Base-by-base conservation (phyloP, 1,139 yeast species). In the Yamadazyma epiphylla region DNA sequence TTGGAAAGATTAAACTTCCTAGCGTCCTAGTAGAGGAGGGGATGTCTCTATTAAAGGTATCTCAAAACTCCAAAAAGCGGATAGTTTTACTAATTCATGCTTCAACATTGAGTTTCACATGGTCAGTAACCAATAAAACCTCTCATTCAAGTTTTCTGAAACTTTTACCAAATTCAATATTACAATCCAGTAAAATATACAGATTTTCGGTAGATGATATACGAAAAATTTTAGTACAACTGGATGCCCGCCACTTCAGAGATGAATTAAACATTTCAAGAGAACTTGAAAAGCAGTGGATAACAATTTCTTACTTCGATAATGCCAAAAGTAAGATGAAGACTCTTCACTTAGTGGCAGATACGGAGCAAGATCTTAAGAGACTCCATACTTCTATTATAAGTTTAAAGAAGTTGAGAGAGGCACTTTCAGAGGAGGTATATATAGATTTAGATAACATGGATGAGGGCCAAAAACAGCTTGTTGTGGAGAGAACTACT, bases 251-350 rank as follows among this genome's bases (percentile, higher is more conserved):
- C 16, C 83, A 84, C 40, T 89, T 87, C 49, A 64, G 95, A 36
- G 96, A 89, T 48, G 95, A 86, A 52, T 72, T 85, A 40, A 80
- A 81, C 27, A 72, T 88, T 1, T 74, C 89, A 1, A 63, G 75
- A 27, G 88, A 82, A 29, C 73, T 71, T 31, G 77, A 78, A 28
- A 61, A 66, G 10, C 62, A 75, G 13, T 91, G 98, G 98, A 70
- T 86, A 1, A 80, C 95, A 0, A 73, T 91, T 19, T 75, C 86
- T 10, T 89, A 86, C 49, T 71, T 64, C 25, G 70, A 73, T 42
- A 73, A 74, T 36, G 59, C 75, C 32, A 80, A 82, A 39, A 77
- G 77, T 24, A 70, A 65, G 37, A 51, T 70, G 25, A 74, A 74
- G 43, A 64, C 71, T 4, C 54, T 91, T 30, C 96, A 91, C 59